Conservation (phyloP, 495 filamentous ascomycete genomes). For the Podospora conica region DNA sequence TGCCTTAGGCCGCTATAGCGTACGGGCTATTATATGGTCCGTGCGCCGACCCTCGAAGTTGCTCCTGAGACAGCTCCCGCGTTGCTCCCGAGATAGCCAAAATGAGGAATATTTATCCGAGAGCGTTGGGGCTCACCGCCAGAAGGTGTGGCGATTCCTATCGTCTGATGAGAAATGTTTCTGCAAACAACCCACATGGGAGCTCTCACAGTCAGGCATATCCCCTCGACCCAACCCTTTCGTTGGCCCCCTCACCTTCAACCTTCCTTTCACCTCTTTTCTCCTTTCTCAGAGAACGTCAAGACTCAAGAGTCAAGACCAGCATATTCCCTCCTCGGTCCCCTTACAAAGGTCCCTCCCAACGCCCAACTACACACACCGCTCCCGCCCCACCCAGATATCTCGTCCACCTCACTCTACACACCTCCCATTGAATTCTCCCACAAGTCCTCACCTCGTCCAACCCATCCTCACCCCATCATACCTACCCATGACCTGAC, state of each 20-base stretch:
- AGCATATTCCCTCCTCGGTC: not conserved
- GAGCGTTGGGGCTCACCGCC: no score
- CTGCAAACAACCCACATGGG: not conserved
- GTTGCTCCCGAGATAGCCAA: no score
- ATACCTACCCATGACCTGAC: not conserved
- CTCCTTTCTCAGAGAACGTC: not conserved
- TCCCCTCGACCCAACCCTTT: not conserved
- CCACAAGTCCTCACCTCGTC: not conserved
- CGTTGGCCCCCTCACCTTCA: not conserved
- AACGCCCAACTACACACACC: not conserved
- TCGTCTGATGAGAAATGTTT: not conserved
- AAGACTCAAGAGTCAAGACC: not conserved
- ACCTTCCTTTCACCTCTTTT: not conserved
- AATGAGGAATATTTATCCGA: no score
- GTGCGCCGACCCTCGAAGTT: no score
- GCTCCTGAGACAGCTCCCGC: no score
- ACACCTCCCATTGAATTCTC: not conserved
- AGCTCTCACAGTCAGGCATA: not conserved
- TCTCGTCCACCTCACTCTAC: not conserved
- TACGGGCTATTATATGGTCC: no score
- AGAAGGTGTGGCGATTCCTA: not conserved
- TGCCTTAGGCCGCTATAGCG: no score
- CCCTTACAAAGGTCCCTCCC: no score
- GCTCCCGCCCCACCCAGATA: not conserved
- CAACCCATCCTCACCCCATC: not conserved